A percentile compares a stretch with the other conserved stretches of the same genome.
Conservation (phyloP, 139 green algal species). For the Chlorella sp. region DNA sequence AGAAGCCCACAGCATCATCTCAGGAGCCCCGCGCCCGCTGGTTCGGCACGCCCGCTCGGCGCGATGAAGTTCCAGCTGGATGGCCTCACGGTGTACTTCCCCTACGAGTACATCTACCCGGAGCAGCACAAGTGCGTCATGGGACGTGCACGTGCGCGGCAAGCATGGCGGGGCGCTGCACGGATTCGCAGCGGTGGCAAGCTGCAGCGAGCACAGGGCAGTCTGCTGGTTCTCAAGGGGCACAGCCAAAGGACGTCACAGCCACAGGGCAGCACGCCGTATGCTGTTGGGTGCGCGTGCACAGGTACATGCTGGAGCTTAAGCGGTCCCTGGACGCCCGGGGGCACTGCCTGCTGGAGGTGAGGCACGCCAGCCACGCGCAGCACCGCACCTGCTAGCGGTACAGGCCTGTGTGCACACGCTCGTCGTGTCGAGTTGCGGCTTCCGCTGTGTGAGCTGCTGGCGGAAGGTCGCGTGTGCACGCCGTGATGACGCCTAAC, state of each 20-base stretch:
- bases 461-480: not conserved
- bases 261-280: too few species aligned
- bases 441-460: not conserved
- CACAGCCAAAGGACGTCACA: too few species aligned
- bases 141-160: not conserved
- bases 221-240: too few species aligned
- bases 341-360: slow-evolving; percentile 95
- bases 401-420: not conserved
- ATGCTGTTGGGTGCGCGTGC: not conserved
- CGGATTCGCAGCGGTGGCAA: not conserved
- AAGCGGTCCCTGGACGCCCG: slow-evolving; percentile 94
- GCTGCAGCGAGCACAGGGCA: not conserved
- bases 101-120: slow-evolving; percentile 95
- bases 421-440: not conserved
- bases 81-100: slow-evolving; percentile 84
- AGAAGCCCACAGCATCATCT: too few species aligned
- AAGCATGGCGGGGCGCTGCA: not conserved
- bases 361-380: slow-evolving; percentile 15
- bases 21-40: too few species aligned
- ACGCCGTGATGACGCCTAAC: not conserved
- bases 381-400: not conserved
- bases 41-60: not conserved
- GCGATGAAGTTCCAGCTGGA: slow-evolving; percentile 92
- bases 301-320: slow-evolving; percentile 96
- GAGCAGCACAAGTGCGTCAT: slow-evolving; percentile 89